Percentiles rank a stretch among this genome's conserved stretches.
Evolutionary conservation across 2,329 filamentous ascomycete species (phyloP).

Genomic region (Bipolaris bicolor): DNA sequence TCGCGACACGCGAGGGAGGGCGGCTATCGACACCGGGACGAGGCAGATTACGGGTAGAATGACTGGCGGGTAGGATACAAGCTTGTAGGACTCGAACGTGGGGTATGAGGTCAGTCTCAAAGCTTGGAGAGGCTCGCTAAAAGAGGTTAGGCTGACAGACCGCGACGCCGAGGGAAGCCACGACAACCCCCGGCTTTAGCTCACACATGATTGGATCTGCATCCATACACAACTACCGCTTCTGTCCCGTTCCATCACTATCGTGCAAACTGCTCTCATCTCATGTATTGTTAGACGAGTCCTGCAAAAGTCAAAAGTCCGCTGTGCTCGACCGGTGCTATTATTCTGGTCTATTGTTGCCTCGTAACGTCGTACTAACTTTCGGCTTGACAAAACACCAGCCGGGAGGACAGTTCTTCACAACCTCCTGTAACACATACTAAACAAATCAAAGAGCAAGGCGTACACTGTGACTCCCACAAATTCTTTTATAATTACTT

Average conservation of each 20-base stretch:
- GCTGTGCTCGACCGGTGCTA: background rate
- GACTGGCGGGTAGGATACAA: conserved; percentile 21
- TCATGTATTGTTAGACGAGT: background rate
- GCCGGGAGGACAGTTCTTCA: background rate
- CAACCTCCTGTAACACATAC: background rate
- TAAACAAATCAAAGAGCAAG: background rate
- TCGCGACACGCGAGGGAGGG: conserved; percentile 30
- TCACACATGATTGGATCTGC: conserved; percentile 25
- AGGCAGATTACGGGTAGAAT: conserved; percentile 32
- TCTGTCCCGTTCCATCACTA: background rate
- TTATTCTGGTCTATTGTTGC: background rate
- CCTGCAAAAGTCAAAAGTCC: background rate
- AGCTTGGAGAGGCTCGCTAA: conserved; percentile 26
- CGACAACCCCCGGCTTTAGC: conserved; percentile 20
- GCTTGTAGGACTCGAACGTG: conserved; percentile 33
- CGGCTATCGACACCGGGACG: conserved; percentile 24
- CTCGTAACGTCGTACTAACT: background rate
- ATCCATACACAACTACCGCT: background rate
- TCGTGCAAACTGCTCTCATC: background rate
- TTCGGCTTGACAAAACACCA: background rate
- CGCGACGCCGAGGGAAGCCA: conserved; percentile 24
- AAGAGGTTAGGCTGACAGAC: conserved; percentile 30
- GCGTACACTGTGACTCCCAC: background rate
- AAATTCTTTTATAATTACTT: background rate
- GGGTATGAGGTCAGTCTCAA: conserved; percentile 41